Percentiles rank a stretch among this genome's conserved stretches.
These are phyloP conservation scores for Spathaspora sp. DNA, from an alignment of 1,139 yeast species.

Conservation along the genomic window DNA sequence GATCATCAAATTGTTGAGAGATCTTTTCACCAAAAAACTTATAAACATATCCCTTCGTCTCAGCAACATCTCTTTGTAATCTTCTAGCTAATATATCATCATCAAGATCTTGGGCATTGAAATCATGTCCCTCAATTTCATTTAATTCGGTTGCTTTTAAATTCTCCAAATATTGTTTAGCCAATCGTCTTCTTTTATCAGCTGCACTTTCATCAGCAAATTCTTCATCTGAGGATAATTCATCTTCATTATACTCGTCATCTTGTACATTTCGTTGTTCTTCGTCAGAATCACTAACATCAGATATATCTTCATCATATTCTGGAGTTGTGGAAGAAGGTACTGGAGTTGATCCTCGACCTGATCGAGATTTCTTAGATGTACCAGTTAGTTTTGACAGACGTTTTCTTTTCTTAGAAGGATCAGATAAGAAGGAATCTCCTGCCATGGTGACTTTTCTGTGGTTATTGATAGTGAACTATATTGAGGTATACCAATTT, in stretches of 20 bases:
- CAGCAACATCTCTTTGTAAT: conserved; percentile 86
- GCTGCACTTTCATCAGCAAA: conserved; percentile 79
- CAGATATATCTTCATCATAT: conserved; percentile 43
- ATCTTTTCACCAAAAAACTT: conserved; percentile 59
- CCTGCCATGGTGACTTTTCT: conserved; percentile 37
- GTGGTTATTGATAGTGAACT: not conserved
- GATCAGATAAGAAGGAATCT: conserved; percentile 64
- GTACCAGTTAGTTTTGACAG: conserved; percentile 21
- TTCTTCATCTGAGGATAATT: conserved; percentile 64
- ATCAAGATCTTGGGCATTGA: conserved; percentile 92
- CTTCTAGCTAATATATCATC: conserved; percentile 80
- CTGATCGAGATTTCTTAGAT: conserved; percentile 12
- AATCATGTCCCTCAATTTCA: conserved; percentile 53
- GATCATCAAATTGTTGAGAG: conserved; percentile 43
- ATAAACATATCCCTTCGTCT: conserved; percentile 78
- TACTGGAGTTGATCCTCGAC: conserved; percentile 7
- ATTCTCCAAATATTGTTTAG: conserved; percentile 87
- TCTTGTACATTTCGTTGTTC: conserved; percentile 23
- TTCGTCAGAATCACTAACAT: conserved; percentile 35
- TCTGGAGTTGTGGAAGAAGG: conserved; percentile 10
- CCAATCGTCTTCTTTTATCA: conserved; percentile 90
- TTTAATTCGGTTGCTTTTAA: conserved; percentile 55
- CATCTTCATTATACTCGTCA: conserved; percentile 34
- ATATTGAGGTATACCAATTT: not conserved
- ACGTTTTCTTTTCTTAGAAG: conserved; percentile 53